Percentiles rank a stretch among this genome's conserved stretches.
Conservation (phyloP, 1,284 basidiomycete species). For the Leccinum huronense region DNA sequence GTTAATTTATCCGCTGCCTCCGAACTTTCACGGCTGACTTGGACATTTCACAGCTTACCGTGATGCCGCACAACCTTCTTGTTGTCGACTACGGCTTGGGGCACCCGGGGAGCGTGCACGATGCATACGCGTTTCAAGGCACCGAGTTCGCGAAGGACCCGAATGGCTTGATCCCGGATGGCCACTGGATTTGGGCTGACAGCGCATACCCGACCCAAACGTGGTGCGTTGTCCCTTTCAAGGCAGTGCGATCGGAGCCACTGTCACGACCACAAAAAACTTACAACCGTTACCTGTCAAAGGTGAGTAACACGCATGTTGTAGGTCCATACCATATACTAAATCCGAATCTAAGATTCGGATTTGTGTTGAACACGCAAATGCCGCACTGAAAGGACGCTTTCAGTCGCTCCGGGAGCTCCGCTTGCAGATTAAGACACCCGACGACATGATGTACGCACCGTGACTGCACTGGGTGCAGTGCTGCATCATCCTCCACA, state of each 20-base stretch:
- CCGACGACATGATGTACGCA: not conserved
- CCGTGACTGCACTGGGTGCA: not conserved
- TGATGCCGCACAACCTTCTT: not conserved
- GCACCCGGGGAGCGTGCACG: not conserved
- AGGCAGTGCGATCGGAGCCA: not conserved
- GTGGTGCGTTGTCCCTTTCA: not conserved
- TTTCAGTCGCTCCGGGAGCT: not conserved
- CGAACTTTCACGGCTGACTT: too few species aligned
- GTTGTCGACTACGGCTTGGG: not conserved
- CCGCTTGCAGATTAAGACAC: not conserved
- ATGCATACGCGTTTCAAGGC: not conserved
- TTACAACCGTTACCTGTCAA: slow-evolving; percentile 1
- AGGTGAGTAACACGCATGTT: not conserved
- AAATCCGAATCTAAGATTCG: too few species aligned
- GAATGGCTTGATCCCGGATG: not conserved
- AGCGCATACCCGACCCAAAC: not conserved
- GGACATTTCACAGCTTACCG: not conserved
- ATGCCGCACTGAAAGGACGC: not conserved
- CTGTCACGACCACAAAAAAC: not conserved
- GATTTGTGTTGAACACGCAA: not conserved
- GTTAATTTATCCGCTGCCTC: too few species aligned
- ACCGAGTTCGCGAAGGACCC: not conserved
- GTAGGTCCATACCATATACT: too few species aligned
- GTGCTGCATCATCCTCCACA: not conserved
- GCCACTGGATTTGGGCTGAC: not conserved